A percentile compares a stretch with the other conserved stretches of the same genome.
Conservation (phyloP, 441 rosid species). For the Eutrema salsugineum region DNA sequence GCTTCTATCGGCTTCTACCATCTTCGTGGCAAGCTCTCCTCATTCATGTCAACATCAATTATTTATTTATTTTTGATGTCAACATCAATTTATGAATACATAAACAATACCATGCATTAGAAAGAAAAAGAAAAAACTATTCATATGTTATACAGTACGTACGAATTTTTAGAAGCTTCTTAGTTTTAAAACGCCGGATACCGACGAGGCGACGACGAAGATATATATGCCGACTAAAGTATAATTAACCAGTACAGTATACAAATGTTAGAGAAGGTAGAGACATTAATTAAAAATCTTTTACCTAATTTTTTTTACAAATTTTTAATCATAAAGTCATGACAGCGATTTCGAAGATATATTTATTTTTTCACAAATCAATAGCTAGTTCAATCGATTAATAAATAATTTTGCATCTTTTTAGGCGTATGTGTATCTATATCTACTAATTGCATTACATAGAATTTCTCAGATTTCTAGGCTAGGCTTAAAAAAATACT, state of each 20-base stretch:
- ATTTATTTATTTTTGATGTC: not conserved
- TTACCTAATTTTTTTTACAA: not conserved
- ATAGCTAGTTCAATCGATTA: not conserved
- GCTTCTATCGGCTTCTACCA: constrained; percentile 19
- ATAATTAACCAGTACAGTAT: not conserved
- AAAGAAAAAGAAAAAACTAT: too few species aligned
- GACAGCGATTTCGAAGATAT: not conserved
- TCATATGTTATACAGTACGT: not conserved
- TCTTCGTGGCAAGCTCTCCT: constrained; percentile 25
- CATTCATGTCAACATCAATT: constrained; percentile 1
- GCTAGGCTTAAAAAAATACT: not conserved
- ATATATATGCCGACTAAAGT: not conserved
- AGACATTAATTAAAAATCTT: not conserved
- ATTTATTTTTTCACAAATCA: not conserved
- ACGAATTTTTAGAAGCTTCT: constrained; percentile 2
- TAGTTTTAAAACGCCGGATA: not conserved
- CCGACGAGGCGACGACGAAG: constrained; percentile 1
- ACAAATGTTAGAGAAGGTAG: not conserved
- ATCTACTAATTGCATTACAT: too few species aligned
- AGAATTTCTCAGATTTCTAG: too few species aligned
- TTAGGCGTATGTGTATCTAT: not conserved
- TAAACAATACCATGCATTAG: not conserved
- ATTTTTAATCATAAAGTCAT: not conserved
- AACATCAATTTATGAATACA: not conserved
- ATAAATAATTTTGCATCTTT: not conserved